phyloP scores from a whole-genome alignment of 345 rosid species.

The Durio zibethinus region DNA sequence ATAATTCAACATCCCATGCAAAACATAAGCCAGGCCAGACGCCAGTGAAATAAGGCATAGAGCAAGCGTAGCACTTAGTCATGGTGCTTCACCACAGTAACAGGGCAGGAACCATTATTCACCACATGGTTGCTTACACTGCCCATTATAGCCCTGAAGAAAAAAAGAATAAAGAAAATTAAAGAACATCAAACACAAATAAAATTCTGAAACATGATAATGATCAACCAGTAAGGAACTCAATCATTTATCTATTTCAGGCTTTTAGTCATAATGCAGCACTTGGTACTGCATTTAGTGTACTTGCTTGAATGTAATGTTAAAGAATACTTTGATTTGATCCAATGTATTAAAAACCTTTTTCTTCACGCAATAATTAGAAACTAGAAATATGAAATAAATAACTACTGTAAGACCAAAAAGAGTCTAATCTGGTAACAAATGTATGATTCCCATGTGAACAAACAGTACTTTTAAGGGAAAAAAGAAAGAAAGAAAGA shows the following conservation, averaged over 20 bases:
- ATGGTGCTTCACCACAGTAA: conserved; percentile 56
- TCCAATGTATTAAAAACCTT: neutral
- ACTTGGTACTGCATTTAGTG: no score
- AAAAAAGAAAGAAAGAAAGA: neutral
- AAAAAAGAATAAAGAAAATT: neutral
- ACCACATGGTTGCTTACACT: conserved; percentile 68
- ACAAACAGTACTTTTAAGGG: neutral
- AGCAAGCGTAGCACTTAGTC: conserved; percentile 7
- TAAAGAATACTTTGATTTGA: neutral
- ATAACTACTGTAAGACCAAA: neutral
- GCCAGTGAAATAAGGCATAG: neutral
- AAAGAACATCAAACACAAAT: neutral
- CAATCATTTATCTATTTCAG: neutral
- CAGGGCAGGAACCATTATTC: conserved; percentile 55
- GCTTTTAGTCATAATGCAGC: neutral
- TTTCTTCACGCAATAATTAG: neutral
- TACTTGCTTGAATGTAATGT: neutral
- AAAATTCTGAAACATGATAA: neutral
- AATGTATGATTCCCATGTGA: neutral
- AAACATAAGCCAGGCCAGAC: neutral
- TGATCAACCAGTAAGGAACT: neutral
- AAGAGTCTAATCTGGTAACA: neutral
- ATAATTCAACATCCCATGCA: neutral
- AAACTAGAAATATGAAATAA: neutral
- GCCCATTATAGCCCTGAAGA: conserved; percentile 57